phyloP scores from a whole-genome alignment of 208 protist genomes.

The Crithidia expoeki region DNA sequence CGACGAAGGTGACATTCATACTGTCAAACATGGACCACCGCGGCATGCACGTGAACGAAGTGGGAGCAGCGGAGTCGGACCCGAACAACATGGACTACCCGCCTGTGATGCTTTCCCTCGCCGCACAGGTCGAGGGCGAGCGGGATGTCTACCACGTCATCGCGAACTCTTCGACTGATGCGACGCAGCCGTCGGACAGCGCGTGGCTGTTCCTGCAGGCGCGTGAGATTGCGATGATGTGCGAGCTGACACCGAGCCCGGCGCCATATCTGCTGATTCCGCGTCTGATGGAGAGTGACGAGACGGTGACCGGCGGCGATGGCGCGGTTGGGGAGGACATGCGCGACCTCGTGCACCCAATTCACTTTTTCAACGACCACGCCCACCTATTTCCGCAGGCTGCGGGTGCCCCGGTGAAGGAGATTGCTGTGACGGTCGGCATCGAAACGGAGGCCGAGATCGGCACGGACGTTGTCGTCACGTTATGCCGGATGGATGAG shows the following conservation, averaged over 20 bases:
- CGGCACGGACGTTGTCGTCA: constrained; percentile 26
- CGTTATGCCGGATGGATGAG: constrained; percentile 39
- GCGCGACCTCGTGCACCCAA: constrained; percentile 39
- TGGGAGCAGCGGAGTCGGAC: constrained; percentile 29
- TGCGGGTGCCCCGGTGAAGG: constrained; percentile 23
- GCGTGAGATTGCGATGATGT: constrained; percentile 77
- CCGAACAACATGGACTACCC: constrained; percentile 63
- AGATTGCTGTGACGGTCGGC: constrained; percentile 71
- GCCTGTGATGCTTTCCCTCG: constrained; percentile 83
- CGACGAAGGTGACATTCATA: constrained; percentile 51
- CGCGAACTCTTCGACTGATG: constrained; percentile 63
- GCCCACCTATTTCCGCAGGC: constrained; percentile 33
- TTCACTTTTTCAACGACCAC: constrained; percentile 77
- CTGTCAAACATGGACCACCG: constrained; percentile 75
- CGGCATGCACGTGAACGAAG: constrained; percentile 32
- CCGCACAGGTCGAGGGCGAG: constrained; percentile 32
- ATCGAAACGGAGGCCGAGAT: constrained; percentile 33
- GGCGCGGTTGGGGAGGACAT: constrained; percentile 34
- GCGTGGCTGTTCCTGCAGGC: constrained; percentile 85
- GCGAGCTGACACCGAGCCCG: constrained; percentile 52
- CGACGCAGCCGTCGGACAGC: constrained; percentile 48
- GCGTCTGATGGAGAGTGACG: constrained; percentile 71
- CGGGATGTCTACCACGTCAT: constrained; percentile 50
- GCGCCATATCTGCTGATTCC: constrained; percentile 76
- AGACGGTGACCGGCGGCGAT: constrained; percentile 32